Base-by-base conservation (phyloP, 495 filamentous ascomycete genomes). In the Neurospora sp. region DNA sequence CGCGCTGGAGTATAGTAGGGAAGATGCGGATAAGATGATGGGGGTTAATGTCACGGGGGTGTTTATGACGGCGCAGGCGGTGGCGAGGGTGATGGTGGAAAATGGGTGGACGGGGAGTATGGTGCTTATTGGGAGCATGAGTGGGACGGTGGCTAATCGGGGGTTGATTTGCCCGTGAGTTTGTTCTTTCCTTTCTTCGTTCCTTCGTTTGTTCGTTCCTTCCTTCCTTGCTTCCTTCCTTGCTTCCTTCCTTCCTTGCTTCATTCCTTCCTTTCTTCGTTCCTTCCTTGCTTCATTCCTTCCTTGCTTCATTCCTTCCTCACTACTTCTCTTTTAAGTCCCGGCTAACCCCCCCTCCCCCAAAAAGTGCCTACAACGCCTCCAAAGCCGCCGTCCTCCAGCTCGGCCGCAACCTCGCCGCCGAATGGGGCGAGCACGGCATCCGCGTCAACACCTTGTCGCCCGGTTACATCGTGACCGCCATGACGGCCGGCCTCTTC, bases 401-500 rank as follows among this genome's bases (percentile, higher is more conserved):
- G 78, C 90, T 97, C 5, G 90, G 85, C 9, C 91, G 92, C 77
- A 95, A 94, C 81, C 87, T 98, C n/a, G 95, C 94, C 7, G 81
- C 88, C 39, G 93, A 96, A 81, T 95, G 95, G 95, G 95, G 95
- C 37, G 78, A 83, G 69, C 88, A 95, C 81, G 91, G 91, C 71
- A 98, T 98, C 81, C 92, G 95, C 4, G 94, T 97, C 74, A 98
- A 98, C 84, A 96, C 94, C 49, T 91, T 98, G 77, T 97, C 93
- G 16, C 95, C 95, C 0, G 95, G 95, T 40, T 98, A 98, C 80
- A 97, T 98, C 76, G 89, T 96, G 71, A 97, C 94, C n/a, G 87
- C 88, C 40, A 96, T 97, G 94, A 93, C 95, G 12, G 90, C 92
- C 79, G 87, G 89, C 66, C 85, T 97, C 39, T 95, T 97, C 76